Evolutionary conservation across 148 eudicot genomes (phyloP).

Genomic region (Vaccinium myrtillus): DNA sequence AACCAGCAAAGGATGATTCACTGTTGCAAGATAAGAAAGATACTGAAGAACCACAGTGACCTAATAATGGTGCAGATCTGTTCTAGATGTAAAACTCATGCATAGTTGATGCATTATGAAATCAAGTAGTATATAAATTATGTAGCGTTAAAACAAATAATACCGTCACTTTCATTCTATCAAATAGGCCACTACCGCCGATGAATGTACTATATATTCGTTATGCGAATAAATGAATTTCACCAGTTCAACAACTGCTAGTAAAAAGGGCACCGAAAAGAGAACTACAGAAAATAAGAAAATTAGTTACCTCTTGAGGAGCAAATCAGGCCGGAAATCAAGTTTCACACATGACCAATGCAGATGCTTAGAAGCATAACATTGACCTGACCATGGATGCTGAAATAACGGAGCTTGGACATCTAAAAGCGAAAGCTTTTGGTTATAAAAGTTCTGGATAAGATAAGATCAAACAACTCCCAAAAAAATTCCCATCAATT

Average conservation of each 20-base stretch:
- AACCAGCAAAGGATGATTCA: neutral
- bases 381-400: slow-evolving; percentile 15
- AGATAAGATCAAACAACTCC: slow-evolving; percentile 6
- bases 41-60: neutral
- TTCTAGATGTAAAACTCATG: neutral
- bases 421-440: slow-evolving; percentile 6
- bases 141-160: neutral
- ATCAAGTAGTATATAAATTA: neutral
- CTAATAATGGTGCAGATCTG: neutral
- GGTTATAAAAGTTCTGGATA: slow-evolving; percentile 19
- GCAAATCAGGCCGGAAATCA: neutral
- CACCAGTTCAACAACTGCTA: neutral
- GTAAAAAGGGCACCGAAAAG: neutral
- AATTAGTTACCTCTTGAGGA: slow-evolving; percentile 12
- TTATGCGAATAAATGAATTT: neutral
- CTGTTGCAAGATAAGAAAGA: slow-evolving; percentile 14
- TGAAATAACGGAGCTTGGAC: slow-evolving; percentile 3
- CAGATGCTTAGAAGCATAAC: neutral
- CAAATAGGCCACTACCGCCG: neutral
- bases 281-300: neutral
- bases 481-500: slow-evolving; percentile 17
- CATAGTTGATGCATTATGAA: neutral
- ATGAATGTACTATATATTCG: neutral
- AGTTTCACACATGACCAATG: slow-evolving; percentile 9
- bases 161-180: neutral